Percentiles rank a stretch among this genome's conserved stretches.
These are phyloP conservation scores for Podila epigama DNA, from an alignment of 192 early-diverging fungal genomes.

Conservation along the genomic window DNA sequence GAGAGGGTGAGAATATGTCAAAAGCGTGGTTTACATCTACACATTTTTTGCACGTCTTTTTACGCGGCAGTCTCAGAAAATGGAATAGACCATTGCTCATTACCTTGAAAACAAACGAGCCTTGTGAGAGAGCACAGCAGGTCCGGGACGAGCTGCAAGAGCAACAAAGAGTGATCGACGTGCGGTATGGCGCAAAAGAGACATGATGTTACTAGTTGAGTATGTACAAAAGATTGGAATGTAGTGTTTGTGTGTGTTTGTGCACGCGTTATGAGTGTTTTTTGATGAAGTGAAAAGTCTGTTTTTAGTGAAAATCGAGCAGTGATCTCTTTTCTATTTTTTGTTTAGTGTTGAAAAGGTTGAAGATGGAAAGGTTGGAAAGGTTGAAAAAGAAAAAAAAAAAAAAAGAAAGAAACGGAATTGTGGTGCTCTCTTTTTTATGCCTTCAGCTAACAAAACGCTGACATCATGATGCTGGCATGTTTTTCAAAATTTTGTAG, in stretches of 20 bases:
- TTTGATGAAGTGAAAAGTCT: too few species aligned
- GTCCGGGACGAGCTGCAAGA: not conserved
- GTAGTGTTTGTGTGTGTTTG: not conserved
- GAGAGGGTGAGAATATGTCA: not conserved
- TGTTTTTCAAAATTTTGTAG: not conserved
- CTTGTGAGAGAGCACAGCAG: slow-evolving; percentile 6
- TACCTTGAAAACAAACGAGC: slow-evolving; percentile 24
- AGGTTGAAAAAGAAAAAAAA: not conserved
- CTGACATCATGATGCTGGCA: not conserved
- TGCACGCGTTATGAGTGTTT: too few species aligned
- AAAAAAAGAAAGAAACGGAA: not conserved
- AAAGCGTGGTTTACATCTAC: not conserved
- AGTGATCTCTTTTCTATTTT: not conserved
- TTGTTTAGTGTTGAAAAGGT: not conserved
- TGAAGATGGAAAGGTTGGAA: not conserved
- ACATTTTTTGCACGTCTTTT: not conserved
- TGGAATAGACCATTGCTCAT: not conserved
- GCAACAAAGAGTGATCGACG: slow-evolving; percentile 17
- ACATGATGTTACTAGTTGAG: too few species aligned
- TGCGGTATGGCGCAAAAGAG: slow-evolving; percentile 21
- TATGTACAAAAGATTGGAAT: too few species aligned
- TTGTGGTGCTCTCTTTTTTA: not conserved
- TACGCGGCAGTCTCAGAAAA: not conserved
- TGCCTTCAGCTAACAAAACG: not conserved
- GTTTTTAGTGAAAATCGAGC: too few species aligned